Conservation (phyloP, 2,329 filamentous ascomycete species). For the Microdochium bolleyi region DNA sequence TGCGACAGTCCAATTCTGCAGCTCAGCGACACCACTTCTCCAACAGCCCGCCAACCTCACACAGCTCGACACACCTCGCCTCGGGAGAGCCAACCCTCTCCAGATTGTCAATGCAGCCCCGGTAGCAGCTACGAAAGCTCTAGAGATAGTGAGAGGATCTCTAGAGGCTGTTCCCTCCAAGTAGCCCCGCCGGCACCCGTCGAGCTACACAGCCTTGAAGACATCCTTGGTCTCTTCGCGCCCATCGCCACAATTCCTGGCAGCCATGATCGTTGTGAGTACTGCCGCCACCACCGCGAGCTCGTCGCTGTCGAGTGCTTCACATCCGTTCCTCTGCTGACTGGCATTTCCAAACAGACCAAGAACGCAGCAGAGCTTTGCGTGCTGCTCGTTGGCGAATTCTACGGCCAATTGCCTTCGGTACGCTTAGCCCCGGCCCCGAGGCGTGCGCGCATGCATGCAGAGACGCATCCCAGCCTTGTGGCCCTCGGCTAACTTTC, state of each 20-base stretch:
- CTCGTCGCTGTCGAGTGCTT: conserved; percentile 5
- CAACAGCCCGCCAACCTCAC: neutral
- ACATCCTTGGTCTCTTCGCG: conserved; percentile 35
- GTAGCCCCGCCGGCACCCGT: neutral
- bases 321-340: conserved; percentile 2
- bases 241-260: neutral
- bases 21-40: neutral
- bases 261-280: conserved; percentile 24
- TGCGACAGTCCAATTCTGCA: neutral
- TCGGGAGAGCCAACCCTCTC: conserved; percentile 2
- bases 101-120: conserved; percentile 44
- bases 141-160: conserved; percentile 74
- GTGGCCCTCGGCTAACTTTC: conserved; percentile 7
- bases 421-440: conserved; percentile 44
- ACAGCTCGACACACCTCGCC: conserved; percentile 1
- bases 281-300: conserved; percentile 4
- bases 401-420: conserved; percentile 85
- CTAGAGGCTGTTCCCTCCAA: conserved; percentile 58
- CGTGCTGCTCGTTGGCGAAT: conserved; percentile 78
- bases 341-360: conserved; percentile 32
- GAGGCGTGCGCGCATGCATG: conserved; percentile 4
- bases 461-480: neutral
- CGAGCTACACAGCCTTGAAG: neutral
- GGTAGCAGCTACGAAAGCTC: conserved; percentile 66
- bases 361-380: conserved; percentile 82